Base-by-base conservation (phyloP, 1,139 yeast species). In the Nakaseomyces kungkrabaensis region DNA sequence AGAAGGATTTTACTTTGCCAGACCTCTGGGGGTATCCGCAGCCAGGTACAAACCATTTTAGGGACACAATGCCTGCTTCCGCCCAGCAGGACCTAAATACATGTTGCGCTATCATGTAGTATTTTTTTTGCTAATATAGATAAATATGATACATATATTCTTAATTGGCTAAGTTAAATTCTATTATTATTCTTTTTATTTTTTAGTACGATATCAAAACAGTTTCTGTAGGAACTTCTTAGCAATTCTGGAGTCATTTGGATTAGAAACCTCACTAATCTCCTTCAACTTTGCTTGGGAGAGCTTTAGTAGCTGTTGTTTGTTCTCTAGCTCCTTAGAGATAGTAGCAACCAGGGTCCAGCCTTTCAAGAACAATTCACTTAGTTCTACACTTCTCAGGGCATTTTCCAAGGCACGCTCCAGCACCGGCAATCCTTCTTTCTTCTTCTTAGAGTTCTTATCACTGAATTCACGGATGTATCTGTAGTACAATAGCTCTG, bases 271-370 rank as follows among this genome's bases (percentile, higher is more conserved):
- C 6, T 57, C 49, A 11, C 65, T 61, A n/a, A 69, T 67, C 43
- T 63, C 57, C 34, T 62, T 47, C 45, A 79, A 60, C 54, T 69
- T 70, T 25, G 55, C 52, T 36, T 57, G 55, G 1, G 78, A 69
- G 36, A 76, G 52, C 4, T 51, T 50, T 26, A 73, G 58, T 43
- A 68, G 54, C 22, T 59, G 51, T 48, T 65, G 62, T 48, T 61
- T 61, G 24, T 54, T 54, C 26, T 52, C 56, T 37, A 73, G 51
- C 50, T 66, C 66, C 25, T 58, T 56, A 7, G 74, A 53, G 2
- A 78, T 67, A 3, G 75, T 65, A 47, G 72, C 73, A 4, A 88
- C 70, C 0, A 95, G 95, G 50, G 81, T 69, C 96, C 96, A 89
- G 25, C 87, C 85, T 55, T 86, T 75, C 17, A 77, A 68, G 63